Base-by-base conservation (phyloP, 2,329 filamentous ascomycete genomes). In the Phialemonium atrogriseum region DNA sequence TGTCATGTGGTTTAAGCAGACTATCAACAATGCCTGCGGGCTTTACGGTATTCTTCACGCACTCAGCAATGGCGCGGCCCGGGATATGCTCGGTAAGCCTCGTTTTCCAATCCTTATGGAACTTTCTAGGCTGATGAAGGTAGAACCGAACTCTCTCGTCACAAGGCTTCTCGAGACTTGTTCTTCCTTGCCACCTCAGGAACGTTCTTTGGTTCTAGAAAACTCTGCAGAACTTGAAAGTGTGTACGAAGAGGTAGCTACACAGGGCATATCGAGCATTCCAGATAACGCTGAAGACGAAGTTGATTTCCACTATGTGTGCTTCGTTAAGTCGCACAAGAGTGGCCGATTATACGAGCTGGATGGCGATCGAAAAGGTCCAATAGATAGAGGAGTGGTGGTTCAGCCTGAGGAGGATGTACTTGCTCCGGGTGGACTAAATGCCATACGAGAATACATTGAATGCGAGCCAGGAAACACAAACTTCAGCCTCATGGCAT, bases 1-100 rank as follows among this genome's bases (percentile, higher is more conserved):
- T n/a, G 73, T 80, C 0, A 53, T 80, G n/a, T 84, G 78, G 79
- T 83, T 79, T 55, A 77, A 74, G 47, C 78, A 84, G 48, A 84
- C 77, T 0, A 84, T 84, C 47, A 66, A 75, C 40, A 83, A 84
- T 47, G 77, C 80, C 2, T 84, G 79, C 47, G 79, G 80, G 0
- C 59, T 84, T 13, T 81, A 83, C 45, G 80, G 69, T 0, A 58
- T 84, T 2, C 50, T 84, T 3, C 80, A 84, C 51, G 70, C 68
- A 4, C 62, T 78, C 2, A 66, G 64, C 27, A 84, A 85, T 47
- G 77, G 77, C 9, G 57, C 54, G 14, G 66, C 69, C 2, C 57
- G 66, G 22, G 47, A 52, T 3, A 55, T 64, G 24, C 62, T 82
- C 27, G 41, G 38, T 40, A 25, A 34, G 44, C 21, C 13, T 16